Evolutionary conservation across 257 asterid species (phyloP), one percentile per base, ranked within the genome.

Genomic region (Ballota nigra): DNA sequence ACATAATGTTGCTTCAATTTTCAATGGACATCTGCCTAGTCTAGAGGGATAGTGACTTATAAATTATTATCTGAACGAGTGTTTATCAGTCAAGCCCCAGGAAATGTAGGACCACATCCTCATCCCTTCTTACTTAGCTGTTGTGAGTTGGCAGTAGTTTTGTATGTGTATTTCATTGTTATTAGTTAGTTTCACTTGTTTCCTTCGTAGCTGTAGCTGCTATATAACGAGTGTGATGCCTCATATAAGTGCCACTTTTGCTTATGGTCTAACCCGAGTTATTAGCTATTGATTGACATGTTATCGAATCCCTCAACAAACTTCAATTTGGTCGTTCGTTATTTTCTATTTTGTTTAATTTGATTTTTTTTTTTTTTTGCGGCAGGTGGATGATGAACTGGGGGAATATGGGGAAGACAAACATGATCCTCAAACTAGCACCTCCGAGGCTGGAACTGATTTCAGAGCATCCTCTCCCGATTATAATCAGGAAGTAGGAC

Each of bases 351-450:
- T 55, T 60, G 13, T 66, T 29, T 63, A 45, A 36, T 61, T 11
- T 18, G 10, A 52, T 19, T 31, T 74, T 34, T 71, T 34, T 68
- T 63, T 78, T 36, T 31, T 45, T 8, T 28, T 63, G 71, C 71
- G 40, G 55, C 89, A 89, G 95, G 64, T 78, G 69, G 76, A 71
- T 23, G 86, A 84, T 49, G 82, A 70, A 63, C 66, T 56, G 47
- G 79, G 75, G 60, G 55, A 69, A 31, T 10, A 24, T 51, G 67
- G 58, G n/a, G 82, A 70, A 77, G 78, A 79, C 28, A 40, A 70
- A 66, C 57, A 70, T 28, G 79, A 80, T 31, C 53, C 71, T 73
- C 51, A 71, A 70, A 67, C 68, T 49, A 6, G 41, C 68, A 55
- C 74, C 64, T 70, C 74, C 41, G 58, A 72, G 19, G 70, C 72